Evolutionary conservation across 345 rosid genomes (phyloP).

Genomic region (Tarenaya hassleriana): DNA sequence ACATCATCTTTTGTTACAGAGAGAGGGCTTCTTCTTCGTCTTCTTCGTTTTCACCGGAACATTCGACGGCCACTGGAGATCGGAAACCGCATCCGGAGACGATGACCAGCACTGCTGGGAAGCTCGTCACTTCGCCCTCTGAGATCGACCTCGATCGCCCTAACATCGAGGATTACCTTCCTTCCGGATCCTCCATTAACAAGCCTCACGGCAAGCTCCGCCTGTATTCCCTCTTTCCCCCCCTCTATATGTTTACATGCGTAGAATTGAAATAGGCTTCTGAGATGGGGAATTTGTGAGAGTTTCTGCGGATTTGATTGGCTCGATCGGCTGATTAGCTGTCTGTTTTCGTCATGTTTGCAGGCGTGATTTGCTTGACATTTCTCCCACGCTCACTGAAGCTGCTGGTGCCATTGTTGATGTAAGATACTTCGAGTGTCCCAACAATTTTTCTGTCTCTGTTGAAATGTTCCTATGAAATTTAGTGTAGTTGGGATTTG

Average conservation of each 20-base stretch:
- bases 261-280: background rate
- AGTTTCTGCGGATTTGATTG: background rate
- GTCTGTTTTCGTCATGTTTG: background rate
- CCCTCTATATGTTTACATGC: background rate
- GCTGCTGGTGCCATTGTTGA: slow-evolving; percentile 98
- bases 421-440: slow-evolving; percentile 35
- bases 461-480: background rate
- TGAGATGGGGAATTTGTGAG: background rate
- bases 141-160: slow-evolving; percentile 83
- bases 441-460: slow-evolving; percentile 3
- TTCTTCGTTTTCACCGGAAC: slow-evolving; percentile 3
- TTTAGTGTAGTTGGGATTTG: background rate
- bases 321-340: slow-evolving; percentile 5
- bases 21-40: background rate
- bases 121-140: slow-evolving; percentile 55
- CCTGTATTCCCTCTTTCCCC: slow-evolving; percentile 34
- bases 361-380: slow-evolving; percentile 85
- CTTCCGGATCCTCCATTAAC: slow-evolving; percentile 72
- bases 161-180: slow-evolving; percentile 93
- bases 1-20: background rate
- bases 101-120: slow-evolving; percentile 30
- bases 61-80: slow-evolving; percentile 15
- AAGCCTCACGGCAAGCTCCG: slow-evolving; percentile 85
- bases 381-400: slow-evolving; percentile 86
- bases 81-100: background rate